These are phyloP conservation scores for Ilyonectria destructans DNA, from an alignment of 2,329 filamentous ascomycete species.

Conservation along the genomic window DNA sequence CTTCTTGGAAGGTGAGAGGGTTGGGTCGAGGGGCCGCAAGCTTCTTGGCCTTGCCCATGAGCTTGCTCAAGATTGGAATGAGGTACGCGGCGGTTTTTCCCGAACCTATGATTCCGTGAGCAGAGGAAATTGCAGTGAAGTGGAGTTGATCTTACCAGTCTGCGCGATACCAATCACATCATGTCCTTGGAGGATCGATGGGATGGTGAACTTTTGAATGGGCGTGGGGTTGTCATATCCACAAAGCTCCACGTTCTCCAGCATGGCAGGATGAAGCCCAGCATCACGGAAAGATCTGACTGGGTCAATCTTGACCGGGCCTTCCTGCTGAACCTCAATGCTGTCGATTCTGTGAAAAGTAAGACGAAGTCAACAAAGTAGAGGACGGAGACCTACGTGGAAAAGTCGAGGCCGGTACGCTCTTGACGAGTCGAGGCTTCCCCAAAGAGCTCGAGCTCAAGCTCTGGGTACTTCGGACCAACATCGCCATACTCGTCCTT, in stretches of 20 bases:
- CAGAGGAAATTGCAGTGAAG: background rate
- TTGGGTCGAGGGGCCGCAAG: conserved; percentile 85
- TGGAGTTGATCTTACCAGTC: conserved; percentile 77
- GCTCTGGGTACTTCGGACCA: conserved; percentile 77
- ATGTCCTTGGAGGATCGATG: conserved; percentile 81
- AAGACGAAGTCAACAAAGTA: conserved; percentile 37
- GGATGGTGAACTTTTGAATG: conserved; percentile 89
- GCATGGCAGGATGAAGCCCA: conserved; percentile 88
- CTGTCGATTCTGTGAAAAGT: conserved; percentile 64
- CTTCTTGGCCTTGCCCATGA: conserved; percentile 97
- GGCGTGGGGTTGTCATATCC: conserved; percentile 84
- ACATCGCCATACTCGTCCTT: conserved; percentile 89
- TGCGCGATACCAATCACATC: conserved; percentile 94
- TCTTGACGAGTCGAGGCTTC: conserved; percentile 64
- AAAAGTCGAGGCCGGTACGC: conserved; percentile 74
- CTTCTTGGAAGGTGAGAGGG: conserved; percentile 68
- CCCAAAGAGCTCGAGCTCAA: conserved; percentile 86
- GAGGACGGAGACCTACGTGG: conserved; percentile 65
- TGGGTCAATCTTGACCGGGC: conserved; percentile 66
- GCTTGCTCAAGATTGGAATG: conserved; percentile 87
- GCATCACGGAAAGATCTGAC: conserved; percentile 78
- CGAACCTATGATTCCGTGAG: conserved; percentile 74
- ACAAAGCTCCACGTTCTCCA: conserved; percentile 82
- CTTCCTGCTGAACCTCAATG: conserved; percentile 73
- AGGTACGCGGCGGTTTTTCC: conserved; percentile 97